Evolutionary conservation across 192 early-diverging fungal genomes (phyloP), one percentile per base, ranked within the genome.

Genomic region (Backusella luteola): DNA sequence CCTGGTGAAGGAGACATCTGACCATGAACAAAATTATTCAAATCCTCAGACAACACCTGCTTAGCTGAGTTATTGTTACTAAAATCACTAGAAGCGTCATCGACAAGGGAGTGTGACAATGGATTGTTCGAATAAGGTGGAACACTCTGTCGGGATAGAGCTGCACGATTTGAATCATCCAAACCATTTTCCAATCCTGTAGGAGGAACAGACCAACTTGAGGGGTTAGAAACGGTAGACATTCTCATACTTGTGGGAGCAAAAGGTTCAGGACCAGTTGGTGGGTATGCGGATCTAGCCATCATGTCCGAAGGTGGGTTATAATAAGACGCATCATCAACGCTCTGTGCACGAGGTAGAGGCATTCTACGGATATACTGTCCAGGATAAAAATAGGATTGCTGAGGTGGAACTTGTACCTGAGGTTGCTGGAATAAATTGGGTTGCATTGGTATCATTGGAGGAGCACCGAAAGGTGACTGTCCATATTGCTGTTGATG

Each of bases 401-500:
- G 70, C 8, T 42, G 70, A 26, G 39, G 46, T 53, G 66, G 23
- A 41, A 17, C 21, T 46, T 66, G 35, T 67, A 29, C 39, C 26
- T 63, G 32, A 38, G 49, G 35, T 39, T 66, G 73, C 29, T 74
- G 68, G 34, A 41, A 63, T 63, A 63, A 63, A 63, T 63, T 36
- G 21, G 32, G 68, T 21, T 69, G 68, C 41, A 26, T 35, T 29
- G 39, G 69, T 39, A 71, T 71, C 69, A 71, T 29, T 36, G 69
- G 39, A 44, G 75, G 53, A 66, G 35, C 73, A 42, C 35, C 19
- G 11, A 69, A 46, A 23, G 56, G 75, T 35, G 67, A 67, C 34
- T 44, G 23, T 26, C 59, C 19, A 36, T 73, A 29, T 3, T 78
- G 77, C n/a, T 78, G 77, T 26, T 78, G 77, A 12, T 78, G 70